Evolutionary conservation across 2,329 filamentous ascomycete species (phyloP), one percentile per base, ranked within the genome.

Genomic region (Colletotrichum abscissum): DNA sequence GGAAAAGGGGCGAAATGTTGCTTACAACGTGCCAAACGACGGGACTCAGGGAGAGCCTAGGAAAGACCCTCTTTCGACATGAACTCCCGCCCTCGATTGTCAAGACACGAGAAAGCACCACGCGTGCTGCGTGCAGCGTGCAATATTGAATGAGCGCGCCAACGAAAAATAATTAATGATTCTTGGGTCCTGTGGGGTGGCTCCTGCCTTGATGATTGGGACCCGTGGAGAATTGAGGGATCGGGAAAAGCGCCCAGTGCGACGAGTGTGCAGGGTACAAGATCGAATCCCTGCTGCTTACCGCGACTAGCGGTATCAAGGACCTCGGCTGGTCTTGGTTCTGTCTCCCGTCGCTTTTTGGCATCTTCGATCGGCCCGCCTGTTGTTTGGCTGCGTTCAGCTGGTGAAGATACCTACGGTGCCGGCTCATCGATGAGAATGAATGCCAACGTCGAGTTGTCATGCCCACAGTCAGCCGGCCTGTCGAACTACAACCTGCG

Each of bases 211-310:
- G 56, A 28, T 64, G 52, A 68, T 60, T 64, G 63, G 60, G 59
- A 56, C 55, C 42, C 52, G 58, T 63, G 57, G 71, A 68, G 73
- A 64, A 71, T 49, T 71, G 70, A 57, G 60, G 74, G 76, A 76
- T 76, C 75, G 71, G 75, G 77, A 59, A 75, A 74, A 60, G 76
- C 76, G 75, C 78, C 74, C 75, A 78, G 78, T 78, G 76, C 77
- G 73, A 77, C 62, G 33, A 72, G 56, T 60, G 46, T 24, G 56
- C 52, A 49, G 19, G 56, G 67, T 49, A 65, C 60, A 62, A 49
- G 35, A 30, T 38, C 35, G 49, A 35, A 60, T 28, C 71, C 62
- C 67, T 66, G 71, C 35, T 58, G 42, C 60, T 56, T 65, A 70
- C 67, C 60, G 56, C 46, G 60, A 70, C 71, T 70, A 70, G 70